Base-by-base conservation (phyloP, 1,284 basidiomycete species). In the Mycena sp. region DNA sequence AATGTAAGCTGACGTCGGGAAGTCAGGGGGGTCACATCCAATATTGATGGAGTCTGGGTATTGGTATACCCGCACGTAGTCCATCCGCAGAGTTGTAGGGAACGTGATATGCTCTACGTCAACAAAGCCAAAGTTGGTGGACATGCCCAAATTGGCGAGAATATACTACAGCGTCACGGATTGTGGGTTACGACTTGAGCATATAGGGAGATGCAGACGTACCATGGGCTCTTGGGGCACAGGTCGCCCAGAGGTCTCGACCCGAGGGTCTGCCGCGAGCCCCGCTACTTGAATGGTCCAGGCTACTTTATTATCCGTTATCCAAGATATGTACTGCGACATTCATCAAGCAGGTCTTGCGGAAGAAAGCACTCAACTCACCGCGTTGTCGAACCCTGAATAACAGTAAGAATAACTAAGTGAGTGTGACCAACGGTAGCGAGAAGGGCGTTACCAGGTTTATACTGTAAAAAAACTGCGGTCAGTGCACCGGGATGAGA, bases 21-120 rank as follows among this genome's bases (percentile, higher is more conserved):
- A 91, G 51, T 88, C 84, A 9, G 76, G 69, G 1, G 95, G 94
- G 69, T 96, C 91, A 72, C 64, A 97, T 0, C 94, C 93, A 38
- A 94, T 80, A 71, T 92, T 93, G 49, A 88, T 81, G 9, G 83
- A 76, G 60, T 86, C 78, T 46, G 85, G 82, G 21, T 87, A 85
- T 71, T 94, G 93, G 72, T 95, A 95, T 5, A 96, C 89, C 1
- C 95, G 85, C 48, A 96, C 85, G 72, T 88, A 96, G 73, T 97
- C 94, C 59, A 96, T 78, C 35, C 79, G 78, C 88, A 95, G 89
- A 23, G 80, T 83, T 0, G 80, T 74, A 0, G 93, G 93, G 77
- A 92, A 91, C 2, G 73, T 73, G 40, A 95, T 78, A 28, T 87
- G 74, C 0, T 81, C 71, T 46, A 90, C 82, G 73, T 94, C 85